These are phyloP conservation scores for Colletotrichum brevisporum DNA, from an alignment of 2,329 filamentous ascomycete genomes.

Conservation along the genomic window DNA sequence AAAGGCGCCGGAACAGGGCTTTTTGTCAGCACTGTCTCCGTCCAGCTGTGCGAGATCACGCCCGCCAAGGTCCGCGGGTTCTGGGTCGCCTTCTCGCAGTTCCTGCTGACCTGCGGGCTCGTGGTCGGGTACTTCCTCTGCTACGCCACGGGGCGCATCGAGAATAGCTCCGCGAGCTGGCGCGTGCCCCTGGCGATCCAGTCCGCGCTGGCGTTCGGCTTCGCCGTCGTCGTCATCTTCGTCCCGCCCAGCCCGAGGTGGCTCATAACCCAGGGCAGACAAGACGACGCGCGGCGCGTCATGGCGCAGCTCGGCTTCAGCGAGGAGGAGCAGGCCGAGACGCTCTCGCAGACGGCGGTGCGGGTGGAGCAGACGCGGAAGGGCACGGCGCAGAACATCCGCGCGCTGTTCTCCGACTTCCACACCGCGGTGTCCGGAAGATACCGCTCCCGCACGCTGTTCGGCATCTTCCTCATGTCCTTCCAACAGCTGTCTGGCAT, in stretches of 20 bases:
- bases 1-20: slow-evolving; percentile 71
- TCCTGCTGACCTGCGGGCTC: slow-evolving; percentile 66
- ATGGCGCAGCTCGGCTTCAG: slow-evolving; percentile 1
- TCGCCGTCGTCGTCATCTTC: slow-evolving; percentile 48
- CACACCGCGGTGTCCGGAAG: slow-evolving; percentile 39
- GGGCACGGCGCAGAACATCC: slow-evolving; percentile 46
- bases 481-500: slow-evolving; percentile 71
- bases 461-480: slow-evolving; percentile 71
- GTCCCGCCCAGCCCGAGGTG: slow-evolving; percentile 69
- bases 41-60: slow-evolving; percentile 72
- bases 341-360: slow-evolving; percentile 14
- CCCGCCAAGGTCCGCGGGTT: slow-evolving; percentile 64
- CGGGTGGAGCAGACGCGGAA: slow-evolving; percentile 46
- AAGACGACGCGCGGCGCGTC: slow-evolving; percentile 57
- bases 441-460: slow-evolving; percentile 60
- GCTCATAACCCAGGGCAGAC: slow-evolving; percentile 60
- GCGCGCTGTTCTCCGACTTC: slow-evolving; percentile 49
- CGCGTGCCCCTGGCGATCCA: slow-evolving; percentile 63
- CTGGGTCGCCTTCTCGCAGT: slow-evolving; percentile 66
- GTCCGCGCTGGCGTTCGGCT: slow-evolving; percentile 51
- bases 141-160: slow-evolving; percentile 67
- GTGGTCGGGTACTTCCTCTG: slow-evolving; percentile 71
- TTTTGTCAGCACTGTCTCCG: slow-evolving; percentile 65
- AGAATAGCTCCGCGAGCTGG: slow-evolving; percentile 65
- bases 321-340: slow-evolving; percentile 19